phyloP scores from a whole-genome alignment of 2,329 filamentous ascomycete genomes.

The Trichoderma brevicompactum region DNA sequence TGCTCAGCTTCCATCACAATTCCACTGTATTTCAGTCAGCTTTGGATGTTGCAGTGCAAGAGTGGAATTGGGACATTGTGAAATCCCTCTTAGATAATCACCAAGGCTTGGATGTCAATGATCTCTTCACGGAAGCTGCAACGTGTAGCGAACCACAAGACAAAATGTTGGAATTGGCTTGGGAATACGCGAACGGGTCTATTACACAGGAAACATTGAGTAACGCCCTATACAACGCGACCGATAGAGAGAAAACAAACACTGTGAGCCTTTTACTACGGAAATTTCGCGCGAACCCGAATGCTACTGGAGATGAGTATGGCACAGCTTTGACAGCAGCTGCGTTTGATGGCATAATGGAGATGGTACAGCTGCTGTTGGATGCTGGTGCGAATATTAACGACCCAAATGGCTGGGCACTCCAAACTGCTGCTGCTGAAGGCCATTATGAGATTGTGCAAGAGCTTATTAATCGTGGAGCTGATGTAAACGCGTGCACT shows the following conservation, averaged over 20 bases:
- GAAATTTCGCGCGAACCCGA: constrained; percentile 43
- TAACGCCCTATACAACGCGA: constrained; percentile 45
- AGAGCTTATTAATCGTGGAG: constrained; percentile 42
- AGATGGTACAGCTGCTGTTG: constrained; percentile 41
- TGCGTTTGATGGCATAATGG: constrained; percentile 43
- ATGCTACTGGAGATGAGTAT: constrained; percentile 47
- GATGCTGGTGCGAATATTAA: constrained; percentile 43
- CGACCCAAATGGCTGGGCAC: constrained; percentile 42
- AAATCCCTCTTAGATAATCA: constrained; percentile 42
- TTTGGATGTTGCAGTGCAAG: constrained; percentile 40
- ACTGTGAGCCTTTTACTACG: constrained; percentile 45
- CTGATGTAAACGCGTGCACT: constrained; percentile 43
- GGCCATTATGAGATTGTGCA: constrained; percentile 44
- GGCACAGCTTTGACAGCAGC: constrained; percentile 41
- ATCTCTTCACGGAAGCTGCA: constrained; percentile 42
- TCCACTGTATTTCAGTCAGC: constrained; percentile 42
- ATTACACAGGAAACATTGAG: constrained; percentile 42
- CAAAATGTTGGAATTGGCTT: constrained; percentile 43
- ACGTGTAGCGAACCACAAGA: constrained; percentile 40
- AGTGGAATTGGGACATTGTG: constrained; percentile 47
- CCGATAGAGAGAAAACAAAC: constrained; percentile 44
- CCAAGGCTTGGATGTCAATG: constrained; percentile 42
- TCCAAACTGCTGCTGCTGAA: constrained; percentile 45
- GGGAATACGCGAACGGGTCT: constrained; percentile 43
- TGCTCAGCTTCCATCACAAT: constrained; percentile 41